Evolutionary conservation across 2,329 filamentous ascomycete genomes (phyloP).

Genomic region (Pseudocercospora fijiensis): DNA sequence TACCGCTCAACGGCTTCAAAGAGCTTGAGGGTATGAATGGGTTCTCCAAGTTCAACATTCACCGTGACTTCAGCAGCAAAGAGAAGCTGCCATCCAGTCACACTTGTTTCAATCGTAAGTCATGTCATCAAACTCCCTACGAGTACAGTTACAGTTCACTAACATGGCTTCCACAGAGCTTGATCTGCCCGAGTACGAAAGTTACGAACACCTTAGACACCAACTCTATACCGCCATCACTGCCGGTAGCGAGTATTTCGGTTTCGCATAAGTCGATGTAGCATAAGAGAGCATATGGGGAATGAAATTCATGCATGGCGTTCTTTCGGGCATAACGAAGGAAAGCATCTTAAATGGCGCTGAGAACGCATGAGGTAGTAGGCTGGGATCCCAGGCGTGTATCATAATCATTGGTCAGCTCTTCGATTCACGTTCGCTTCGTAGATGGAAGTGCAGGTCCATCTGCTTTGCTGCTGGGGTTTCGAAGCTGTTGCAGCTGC

Average conservation of each 20-base stretch:
- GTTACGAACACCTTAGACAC: slow-evolving; percentile 83
- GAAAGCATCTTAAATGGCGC: slow-evolving; percentile 2
- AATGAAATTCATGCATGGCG: slow-evolving; percentile 4
- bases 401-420: neutral
- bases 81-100: slow-evolving; percentile 93
- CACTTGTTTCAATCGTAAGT: slow-evolving; percentile 99
- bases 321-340: slow-evolving; percentile 6
- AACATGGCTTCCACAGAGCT: slow-evolving; percentile 65
- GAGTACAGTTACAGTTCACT: slow-evolving; percentile 32
- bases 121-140: neutral
- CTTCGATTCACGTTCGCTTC: neutral
- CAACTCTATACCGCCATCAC: slow-evolving; percentile 95
- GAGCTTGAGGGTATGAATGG: slow-evolving; percentile 99
- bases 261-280: slow-evolving; percentile 69
- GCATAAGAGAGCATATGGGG: slow-evolving; percentile 15
- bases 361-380: neutral
- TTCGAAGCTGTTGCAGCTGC: neutral
- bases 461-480: neutral
- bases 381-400: neutral
- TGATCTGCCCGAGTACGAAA: slow-evolving; percentile 96
- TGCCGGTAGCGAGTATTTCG: slow-evolving; percentile 95
- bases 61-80: slow-evolving; percentile 95
- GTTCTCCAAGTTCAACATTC: slow-evolving; percentile 96
- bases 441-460: neutral
- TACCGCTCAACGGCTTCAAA: slow-evolving; percentile 97